Evolutionary conservation across 1,284 basidiomycete genomes (phyloP), one percentile per base, ranked within the genome.

Genomic region (Sporisorium reilianum): DNA sequence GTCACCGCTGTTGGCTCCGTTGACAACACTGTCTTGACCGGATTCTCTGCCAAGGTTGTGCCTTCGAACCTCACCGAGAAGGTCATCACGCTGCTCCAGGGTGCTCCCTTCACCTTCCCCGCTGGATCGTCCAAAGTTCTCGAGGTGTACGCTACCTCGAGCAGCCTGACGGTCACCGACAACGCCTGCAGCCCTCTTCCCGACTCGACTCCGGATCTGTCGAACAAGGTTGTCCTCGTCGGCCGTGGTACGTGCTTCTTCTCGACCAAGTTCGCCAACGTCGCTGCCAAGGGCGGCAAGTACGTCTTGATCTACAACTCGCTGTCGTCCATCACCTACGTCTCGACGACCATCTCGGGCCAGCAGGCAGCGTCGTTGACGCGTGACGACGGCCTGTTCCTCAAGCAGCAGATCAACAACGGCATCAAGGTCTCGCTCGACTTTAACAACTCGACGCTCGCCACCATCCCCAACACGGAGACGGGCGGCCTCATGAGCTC

Each of bases 401-500:
- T 54, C 49, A 85, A 87, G 28, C 80, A 85, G 55, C 84, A 86
- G 68, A 85, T 87, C 69, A 86, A 85, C 22, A 80, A 86, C 22
- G 86, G 86, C 6, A 78, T 78, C 50, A 84, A 85, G 52, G 66
- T 88, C 44, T 87, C 85, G 2, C 75, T 90, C 32, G 85, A 87
- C 18, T 90, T 90, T 85, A 86, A 86, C 55, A 88, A 88, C 84
- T 87, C 76, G 80, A 84, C 85, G 78, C 53, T 68, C 7, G 49
- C 55, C 3, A 62, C 65, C 16, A 61, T 67, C 54, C 85, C 64
- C 77, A 88, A 86, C 69, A 86, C 86, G 2, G 79, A 78, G 36
- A 84, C 79, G 4, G 90, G 89, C n/a, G 90, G 90, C 20, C 85
- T 89, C 30, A 87, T 89, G 26, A 89, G 89, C 5, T 79, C 81